Evolutionary conservation across 2,329 filamentous ascomycete genomes (phyloP), one percentile per base, ranked within the genome.

Genomic region (Camillea tinctor): DNA sequence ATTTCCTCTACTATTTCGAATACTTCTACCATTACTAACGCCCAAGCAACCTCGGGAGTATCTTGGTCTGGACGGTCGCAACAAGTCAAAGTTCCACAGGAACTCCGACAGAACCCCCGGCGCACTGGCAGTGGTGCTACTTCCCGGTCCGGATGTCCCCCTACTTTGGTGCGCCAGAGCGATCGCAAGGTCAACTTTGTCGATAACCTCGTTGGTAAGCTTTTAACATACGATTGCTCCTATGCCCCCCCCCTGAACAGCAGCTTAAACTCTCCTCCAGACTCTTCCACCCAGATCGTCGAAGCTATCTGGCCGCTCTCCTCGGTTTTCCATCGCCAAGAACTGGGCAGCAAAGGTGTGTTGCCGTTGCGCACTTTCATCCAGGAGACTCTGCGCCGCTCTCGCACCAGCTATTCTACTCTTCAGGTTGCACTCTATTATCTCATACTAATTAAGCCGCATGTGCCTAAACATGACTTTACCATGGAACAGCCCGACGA

Each of bases 361-460:
- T 81, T 99, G 66, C 93, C 94, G 61, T 83, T 99, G 70, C 91
- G 93, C 68, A 96, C 90, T 57, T 99, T 98, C 75, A 98, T 99
- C 70, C 93, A 98, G 77, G 95, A 98, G 82, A 98, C 95, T 20
- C 83, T 99, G 66, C 91, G 93, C 69, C 88, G 95, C 70, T 99
- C 95, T 62, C 89, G 94, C 71, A 97, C 95, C 50, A 97, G 93
- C 79, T 99, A 97, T 79, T 98, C 94, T 60, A 99, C 95, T 26
- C 81, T 99, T 57, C 95, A 98, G 78, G 95, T 99, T 62, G 94
- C 95, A 23, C 82, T 99, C 64, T 99, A 97, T 76, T 99, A 99
- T 75, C 80, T 99, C 71, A 89, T 99, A 71, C 84, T 98, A 69
- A 93, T 99, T 76, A 96, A 96, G 80, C 86, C 91, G 21, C 91